A percentile compares a stretch with the other conserved stretches of the same genome.
phyloP scores from a whole-genome alignment of 1,284 basidiomycete species.

The Ustilago xerochloae region DNA sequence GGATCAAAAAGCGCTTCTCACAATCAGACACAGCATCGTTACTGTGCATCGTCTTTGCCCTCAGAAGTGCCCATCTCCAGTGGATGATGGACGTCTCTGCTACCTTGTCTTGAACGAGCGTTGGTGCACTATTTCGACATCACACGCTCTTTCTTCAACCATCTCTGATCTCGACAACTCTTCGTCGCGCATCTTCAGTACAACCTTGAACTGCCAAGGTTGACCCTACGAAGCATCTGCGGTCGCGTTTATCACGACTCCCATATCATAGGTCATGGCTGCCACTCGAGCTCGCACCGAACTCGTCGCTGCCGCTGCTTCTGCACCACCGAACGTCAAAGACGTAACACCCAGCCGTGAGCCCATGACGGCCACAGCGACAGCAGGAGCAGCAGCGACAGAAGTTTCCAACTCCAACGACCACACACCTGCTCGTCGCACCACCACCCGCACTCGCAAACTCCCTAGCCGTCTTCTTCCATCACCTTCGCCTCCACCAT shows the following conservation, averaged over 20 bases:
- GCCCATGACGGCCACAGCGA: too few species aligned
- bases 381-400: constrained; percentile 7
- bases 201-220: too few species aligned
- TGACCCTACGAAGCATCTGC: too few species aligned
- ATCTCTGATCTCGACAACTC: neutral
- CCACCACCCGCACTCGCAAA: constrained; percentile 50
- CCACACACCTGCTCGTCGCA: constrained; percentile 41
- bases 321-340: constrained; percentile 22
- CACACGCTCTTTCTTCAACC: constrained; percentile 19
- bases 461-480: constrained; percentile 51
- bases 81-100: constrained; percentile 34
- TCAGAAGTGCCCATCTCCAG: neutral
- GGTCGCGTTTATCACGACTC: neutral
- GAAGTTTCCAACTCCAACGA: constrained; percentile 14
- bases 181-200: neutral
- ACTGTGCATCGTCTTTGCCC: neutral
- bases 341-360: constrained; percentile 11
- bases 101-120: constrained; percentile 31
- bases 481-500: constrained; percentile 46
- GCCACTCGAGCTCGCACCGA: constrained; percentile 49
- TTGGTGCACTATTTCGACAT: constrained; percentile 26
- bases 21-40: neutral
- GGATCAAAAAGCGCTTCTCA: neutral
- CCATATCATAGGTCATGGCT: constrained; percentile 41
- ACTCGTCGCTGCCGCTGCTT: constrained; percentile 30